Conservation (phyloP, 2,329 filamentous ascomycete genomes). For the Talaromyces islandicus region DNA sequence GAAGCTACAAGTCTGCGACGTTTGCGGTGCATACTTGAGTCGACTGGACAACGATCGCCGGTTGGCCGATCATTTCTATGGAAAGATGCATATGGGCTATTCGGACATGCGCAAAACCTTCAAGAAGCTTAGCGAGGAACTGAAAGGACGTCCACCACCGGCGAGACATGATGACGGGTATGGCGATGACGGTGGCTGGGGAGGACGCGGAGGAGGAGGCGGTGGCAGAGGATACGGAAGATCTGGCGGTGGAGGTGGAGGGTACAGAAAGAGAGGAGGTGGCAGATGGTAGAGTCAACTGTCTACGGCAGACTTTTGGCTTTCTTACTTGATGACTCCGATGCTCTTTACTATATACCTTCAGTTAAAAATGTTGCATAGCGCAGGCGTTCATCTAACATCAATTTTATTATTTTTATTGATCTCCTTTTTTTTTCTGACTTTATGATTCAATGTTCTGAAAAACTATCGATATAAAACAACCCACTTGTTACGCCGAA, state of each 20-base stretch:
- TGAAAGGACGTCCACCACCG: constrained; percentile 65
- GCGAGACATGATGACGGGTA: constrained; percentile 51
- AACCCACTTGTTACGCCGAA: background rate
- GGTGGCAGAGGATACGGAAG: constrained; percentile 33
- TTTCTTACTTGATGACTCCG: constrained; percentile 10
- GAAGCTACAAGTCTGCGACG: constrained; percentile 97
- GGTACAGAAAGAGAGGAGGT: constrained; percentile 37
- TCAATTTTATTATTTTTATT: background rate
- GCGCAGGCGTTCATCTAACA: constrained; percentile 32
- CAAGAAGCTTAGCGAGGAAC: constrained; percentile 78
- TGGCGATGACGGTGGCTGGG: constrained; percentile 49
- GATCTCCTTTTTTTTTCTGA: background rate
- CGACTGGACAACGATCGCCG: constrained; percentile 90
- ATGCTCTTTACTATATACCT: constrained; percentile 8
- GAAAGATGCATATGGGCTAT: constrained; percentile 98
- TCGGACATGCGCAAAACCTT: constrained; percentile 96
- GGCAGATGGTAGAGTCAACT: constrained; percentile 33
- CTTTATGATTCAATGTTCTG: background rate
- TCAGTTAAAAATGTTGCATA: constrained; percentile 27
- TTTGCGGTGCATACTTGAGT: constrained; percentile 90
- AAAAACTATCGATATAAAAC: background rate
- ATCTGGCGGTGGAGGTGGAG: constrained; percentile 41
- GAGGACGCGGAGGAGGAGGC: constrained; percentile 47
- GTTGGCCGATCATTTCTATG: constrained; percentile 95
- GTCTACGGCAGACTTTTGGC: constrained; percentile 8